Percentiles rank a stretch among this genome's conserved stretches.
phyloP scores from a whole-genome alignment of 106 monocot species.

The Allium cepa region DNA sequence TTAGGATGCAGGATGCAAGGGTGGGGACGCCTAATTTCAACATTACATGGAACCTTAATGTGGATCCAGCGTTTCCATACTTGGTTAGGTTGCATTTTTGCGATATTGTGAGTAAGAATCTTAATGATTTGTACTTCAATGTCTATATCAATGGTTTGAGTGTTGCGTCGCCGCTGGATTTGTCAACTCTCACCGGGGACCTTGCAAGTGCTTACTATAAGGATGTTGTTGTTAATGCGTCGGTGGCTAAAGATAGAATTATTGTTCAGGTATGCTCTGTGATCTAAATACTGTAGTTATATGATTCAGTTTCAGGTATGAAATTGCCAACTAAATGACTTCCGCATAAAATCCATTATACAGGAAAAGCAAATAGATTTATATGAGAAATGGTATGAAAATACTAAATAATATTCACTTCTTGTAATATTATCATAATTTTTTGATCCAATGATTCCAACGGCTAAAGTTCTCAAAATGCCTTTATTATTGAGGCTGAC shows the following conservation, averaged over 20 bases:
- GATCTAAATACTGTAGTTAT: no score
- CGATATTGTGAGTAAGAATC: slow-evolving; percentile 41
- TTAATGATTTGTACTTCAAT: slow-evolving; percentile 48
- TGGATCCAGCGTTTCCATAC: slow-evolving; percentile 36
- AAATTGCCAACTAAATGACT: no score
- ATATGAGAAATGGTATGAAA: no score
- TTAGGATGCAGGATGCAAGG: slow-evolving; percentile 26
- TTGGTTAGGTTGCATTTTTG: slow-evolving; percentile 36
- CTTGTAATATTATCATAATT: no score
- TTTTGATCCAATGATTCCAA: no score
- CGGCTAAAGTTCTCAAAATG: no score
- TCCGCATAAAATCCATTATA: no score
- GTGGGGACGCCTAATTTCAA: slow-evolving; percentile 36
- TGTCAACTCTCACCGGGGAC: slow-evolving; percentile 28
- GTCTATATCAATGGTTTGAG: slow-evolving; percentile 31
- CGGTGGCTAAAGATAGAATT: slow-evolving; percentile 16
- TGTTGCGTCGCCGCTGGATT: slow-evolving; percentile 32
- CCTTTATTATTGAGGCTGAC: no score
- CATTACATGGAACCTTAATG: slow-evolving; percentile 36
- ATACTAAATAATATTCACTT: no score
- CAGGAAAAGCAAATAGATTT: no score
- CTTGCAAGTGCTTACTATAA: slow-evolving; percentile 37
- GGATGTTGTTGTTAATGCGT: slow-evolving; percentile 30
- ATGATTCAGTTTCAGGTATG: no score
- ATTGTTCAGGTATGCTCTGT: slow-evolving; percentile 22